Percentiles rank a stretch among this genome's conserved stretches.
phyloP scores from a whole-genome alignment of 2,329 filamentous ascomycete genomes.

The Verticillium dahliae region DNA sequence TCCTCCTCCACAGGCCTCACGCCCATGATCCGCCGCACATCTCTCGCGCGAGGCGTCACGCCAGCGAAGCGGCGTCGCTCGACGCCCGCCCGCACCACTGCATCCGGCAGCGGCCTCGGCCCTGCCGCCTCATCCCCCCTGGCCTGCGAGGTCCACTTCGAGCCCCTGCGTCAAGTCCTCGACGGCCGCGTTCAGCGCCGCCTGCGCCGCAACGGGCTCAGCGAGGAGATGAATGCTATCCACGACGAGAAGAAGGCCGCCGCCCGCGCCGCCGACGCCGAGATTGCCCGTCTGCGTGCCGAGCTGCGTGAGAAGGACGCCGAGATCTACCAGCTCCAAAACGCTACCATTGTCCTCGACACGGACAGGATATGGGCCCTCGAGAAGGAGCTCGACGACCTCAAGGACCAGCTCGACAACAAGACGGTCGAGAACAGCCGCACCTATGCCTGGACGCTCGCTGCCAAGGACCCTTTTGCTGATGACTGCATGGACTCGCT shows the following conservation, averaged over 20 bases:
- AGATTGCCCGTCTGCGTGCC: slow-evolving; percentile 40
- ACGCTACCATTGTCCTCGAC: slow-evolving; percentile 43
- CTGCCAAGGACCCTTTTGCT: slow-evolving; percentile 38
- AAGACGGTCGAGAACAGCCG: slow-evolving; percentile 18
- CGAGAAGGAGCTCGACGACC: slow-evolving; percentile 29
- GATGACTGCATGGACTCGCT: slow-evolving; percentile 33
- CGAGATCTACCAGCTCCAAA: slow-evolving; percentile 46
- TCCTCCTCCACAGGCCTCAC: slow-evolving; percentile 45
- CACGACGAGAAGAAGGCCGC: slow-evolving; percentile 37
- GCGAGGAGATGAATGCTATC: slow-evolving; percentile 51
- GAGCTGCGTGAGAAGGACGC: slow-evolving; percentile 44
- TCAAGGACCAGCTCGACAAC: slow-evolving; percentile 25
- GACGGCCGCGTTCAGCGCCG: slow-evolving; percentile 52
- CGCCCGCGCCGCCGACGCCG: slow-evolving; percentile 29
- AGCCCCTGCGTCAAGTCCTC: slow-evolving; percentile 46
- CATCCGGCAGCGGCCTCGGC: slow-evolving; percentile 1
- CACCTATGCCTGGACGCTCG: slow-evolving; percentile 43
- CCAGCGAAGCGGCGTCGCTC: slow-evolving; percentile 39
- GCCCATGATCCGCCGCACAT: slow-evolving; percentile 48
- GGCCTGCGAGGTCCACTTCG: slow-evolving; percentile 35
- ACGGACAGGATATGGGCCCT: slow-evolving; percentile 36
- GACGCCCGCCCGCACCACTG: slow-evolving; percentile 23
- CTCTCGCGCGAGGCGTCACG: slow-evolving; percentile 24
- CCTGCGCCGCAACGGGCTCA: slow-evolving; percentile 47
- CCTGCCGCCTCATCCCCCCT: slow-evolving; percentile 12